Evolutionary conservation across 768 basidiomycete species (phyloP), one percentile per base, ranked within the genome.

Genomic region (Suillus subalutaceus): DNA sequence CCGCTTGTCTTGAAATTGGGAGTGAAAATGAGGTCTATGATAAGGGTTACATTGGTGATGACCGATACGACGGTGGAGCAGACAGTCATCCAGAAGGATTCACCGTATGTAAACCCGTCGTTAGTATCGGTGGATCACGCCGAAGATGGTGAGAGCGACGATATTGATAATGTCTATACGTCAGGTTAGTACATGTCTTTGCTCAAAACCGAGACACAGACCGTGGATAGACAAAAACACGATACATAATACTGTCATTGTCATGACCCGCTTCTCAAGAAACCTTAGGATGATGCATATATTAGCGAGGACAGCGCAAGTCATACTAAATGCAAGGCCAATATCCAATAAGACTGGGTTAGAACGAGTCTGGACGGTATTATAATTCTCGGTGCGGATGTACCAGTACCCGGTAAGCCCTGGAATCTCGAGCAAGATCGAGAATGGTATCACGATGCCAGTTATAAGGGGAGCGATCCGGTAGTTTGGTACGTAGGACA

Each of bases 371-470:
- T 90, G 84, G 1, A 89, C 77, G 5, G 79, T 75, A 23, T 79
- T 73, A 37, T 52, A 26, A 16, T 64, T 66, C 38, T 80, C 77
- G 0, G 86, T 91, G 7, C 83, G 83, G 65, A 90, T 83, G 68
- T 88, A 92, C 92, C 91, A 92, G 62, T 84, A 83, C 66, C 88
- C 88, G 1, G 91, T 94, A 13, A 94, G 77, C 18, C 90, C 90
- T 1, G 93, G 93, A 37, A 95, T 91, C 70, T 91, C 90, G 38
- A 94, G 81, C n/a, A 95, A 81, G 59, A 94, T 90, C 20, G 89
- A 85, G 71, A 95, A 92, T 0, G 91, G 90, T 44, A 91, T 86
- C 66, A 88, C 74, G 48, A 90, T 80, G 23, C 89, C 90, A 16
- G 91, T 87, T 10, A 92, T 65, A 50, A 92, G 88, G 0, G 90